Evolutionary conservation across 2,329 filamentous ascomycete genomes (phyloP), one percentile per base, ranked within the genome.

Genomic region (Colletotrichum theobromicola): DNA sequence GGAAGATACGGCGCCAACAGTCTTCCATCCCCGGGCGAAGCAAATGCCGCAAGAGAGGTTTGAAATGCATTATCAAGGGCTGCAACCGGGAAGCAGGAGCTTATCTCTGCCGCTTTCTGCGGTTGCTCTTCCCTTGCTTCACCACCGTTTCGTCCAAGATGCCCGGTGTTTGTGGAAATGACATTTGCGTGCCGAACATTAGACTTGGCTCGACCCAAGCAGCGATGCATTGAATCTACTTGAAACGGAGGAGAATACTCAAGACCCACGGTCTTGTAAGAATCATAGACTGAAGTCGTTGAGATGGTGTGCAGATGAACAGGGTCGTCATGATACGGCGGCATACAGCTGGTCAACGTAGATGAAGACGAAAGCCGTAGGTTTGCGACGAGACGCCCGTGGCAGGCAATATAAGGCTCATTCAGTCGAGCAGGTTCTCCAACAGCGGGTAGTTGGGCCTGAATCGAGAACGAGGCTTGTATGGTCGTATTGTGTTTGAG

Each of bases 51-150:
- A 6, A 85, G 76, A 16, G 80, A 70, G 4, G 80, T 72, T 67
- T 86, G 84, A 67, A 86, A 80, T 1, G 81, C 80, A 0, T 78
- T 77, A 57, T 85, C 84, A 0, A 86, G 76, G 5, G 77, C 67
- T 0, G 75, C 80, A 0, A 67, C 64, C 13, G 64, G 64, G 64
- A 67, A 67, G 50, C 50, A 67, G 5, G 18, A 58, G 13, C n/a
- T 42, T 18, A 4, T 13, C 8, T 66, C 26, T 21, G 21, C 28
- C 7, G 42, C 7, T 13, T 26, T 10, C 13, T 13, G 16, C 9
- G 37, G 10, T n/a, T 42, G 37, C n/a, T 42, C 18, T 16, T 18
- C 37, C 18, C 2, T 42, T 12, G 8, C 37, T 42, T 42, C 37
- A 5, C 37, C 37, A 42, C 9, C n/a, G 0, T 6, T 42, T 10